Evolutionary conservation across 306 rosid genomes (phyloP).

Genomic region (Biancaea sappan): DNA sequence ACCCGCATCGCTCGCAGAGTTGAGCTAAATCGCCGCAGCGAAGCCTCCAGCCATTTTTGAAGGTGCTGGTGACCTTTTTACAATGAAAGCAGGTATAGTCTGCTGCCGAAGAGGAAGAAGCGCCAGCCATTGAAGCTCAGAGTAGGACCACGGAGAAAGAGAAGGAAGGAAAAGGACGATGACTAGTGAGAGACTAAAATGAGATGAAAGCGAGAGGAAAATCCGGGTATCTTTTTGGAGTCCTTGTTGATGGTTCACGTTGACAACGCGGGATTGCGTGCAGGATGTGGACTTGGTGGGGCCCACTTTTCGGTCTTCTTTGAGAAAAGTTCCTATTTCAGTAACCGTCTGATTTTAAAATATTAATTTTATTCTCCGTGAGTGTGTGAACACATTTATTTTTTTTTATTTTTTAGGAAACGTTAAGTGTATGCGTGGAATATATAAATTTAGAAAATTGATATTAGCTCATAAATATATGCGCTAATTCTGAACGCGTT

Average conservation of each 20-base stretch:
- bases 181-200: background rate
- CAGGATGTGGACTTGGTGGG: background rate
- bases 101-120: background rate
- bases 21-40: conserved; percentile 19
- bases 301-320: background rate
- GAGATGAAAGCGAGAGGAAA: background rate
- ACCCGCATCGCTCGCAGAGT: conserved; percentile 41
- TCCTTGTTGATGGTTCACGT: background rate
- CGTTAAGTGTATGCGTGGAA: background rate
- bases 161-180: background rate
- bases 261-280: conserved; percentile 14
- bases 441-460: background rate
- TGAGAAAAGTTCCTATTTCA: background rate
- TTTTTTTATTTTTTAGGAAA: no score
- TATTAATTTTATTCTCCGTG: background rate
- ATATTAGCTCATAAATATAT: no score
- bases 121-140: conserved; percentile 20
- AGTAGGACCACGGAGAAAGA: background rate
- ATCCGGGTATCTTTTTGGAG: no score
- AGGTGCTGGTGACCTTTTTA: background rate
- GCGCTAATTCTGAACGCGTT: background rate
- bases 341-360: background rate
- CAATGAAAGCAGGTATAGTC: conserved; percentile 25
- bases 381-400: background rate
- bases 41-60: conserved; percentile 35